phyloP scores from a whole-genome alignment of 352 stramenopile species.

The Phytophthora aleatoria region DNA sequence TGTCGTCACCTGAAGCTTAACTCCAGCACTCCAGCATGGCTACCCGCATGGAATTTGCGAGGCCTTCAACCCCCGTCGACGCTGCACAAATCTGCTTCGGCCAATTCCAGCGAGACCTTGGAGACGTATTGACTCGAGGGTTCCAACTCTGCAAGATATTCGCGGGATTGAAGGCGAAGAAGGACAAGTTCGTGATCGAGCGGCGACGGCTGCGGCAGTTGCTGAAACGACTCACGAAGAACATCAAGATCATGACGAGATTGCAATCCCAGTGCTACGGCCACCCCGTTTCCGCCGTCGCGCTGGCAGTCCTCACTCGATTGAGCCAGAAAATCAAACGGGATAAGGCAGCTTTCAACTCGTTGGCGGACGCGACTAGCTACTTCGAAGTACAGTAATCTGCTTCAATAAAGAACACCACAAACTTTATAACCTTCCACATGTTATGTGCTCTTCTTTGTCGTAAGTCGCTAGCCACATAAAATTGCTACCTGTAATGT shows the following conservation, averaged over 20 bases:
- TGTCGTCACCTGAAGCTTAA: neutral
- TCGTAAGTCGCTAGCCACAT: no score
- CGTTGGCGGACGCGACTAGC: neutral
- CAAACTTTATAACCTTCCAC: no score
- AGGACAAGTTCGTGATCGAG: slow-evolving; percentile 1
- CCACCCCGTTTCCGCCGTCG: neutral
- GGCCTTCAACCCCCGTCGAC: neutral
- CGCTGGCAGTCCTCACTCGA: slow-evolving; percentile 3
- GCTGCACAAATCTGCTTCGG: neutral
- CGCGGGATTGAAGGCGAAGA: neutral
- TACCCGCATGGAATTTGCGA: neutral
- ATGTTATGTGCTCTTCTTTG: no score
- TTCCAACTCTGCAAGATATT: slow-evolving; percentile 1
- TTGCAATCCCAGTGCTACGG: slow-evolving; percentile 7
- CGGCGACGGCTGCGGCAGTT: neutral
- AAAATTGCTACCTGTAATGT: no score
- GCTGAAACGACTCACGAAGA: slow-evolving; percentile 8
- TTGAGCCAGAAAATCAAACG: slow-evolving; percentile 10
- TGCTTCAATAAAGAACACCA: no score
- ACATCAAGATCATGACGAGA: neutral
- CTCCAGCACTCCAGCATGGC: neutral
- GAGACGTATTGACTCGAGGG: neutral
- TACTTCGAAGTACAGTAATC: no score
- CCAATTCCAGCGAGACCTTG: neutral
- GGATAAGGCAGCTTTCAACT: slow-evolving; percentile 5